phyloP scores from a whole-genome alignment of 331 rosid species.

The Erythrophleum ivorense region DNA sequence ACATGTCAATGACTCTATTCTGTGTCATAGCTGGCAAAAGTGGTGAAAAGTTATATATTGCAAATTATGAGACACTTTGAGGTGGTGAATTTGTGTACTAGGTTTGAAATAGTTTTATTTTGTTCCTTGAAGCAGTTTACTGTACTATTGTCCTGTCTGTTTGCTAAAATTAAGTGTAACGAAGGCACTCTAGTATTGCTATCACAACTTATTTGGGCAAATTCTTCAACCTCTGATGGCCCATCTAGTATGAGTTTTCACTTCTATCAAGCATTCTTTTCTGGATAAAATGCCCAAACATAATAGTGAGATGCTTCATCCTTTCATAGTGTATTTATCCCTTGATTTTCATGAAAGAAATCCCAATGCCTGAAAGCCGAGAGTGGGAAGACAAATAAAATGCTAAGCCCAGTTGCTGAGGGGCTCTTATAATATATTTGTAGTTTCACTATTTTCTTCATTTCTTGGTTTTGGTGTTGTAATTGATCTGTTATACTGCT shows the following conservation, averaged over 20 bases:
- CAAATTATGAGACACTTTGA: not conserved
- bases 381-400: slow-evolving; percentile 29
- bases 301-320: slow-evolving; percentile 27
- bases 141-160: slow-evolving; percentile 15
- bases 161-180: not conserved
- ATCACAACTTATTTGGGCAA: not conserved
- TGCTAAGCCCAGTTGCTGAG: not conserved
- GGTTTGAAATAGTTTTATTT: not conserved
- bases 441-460: not conserved
- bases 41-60: not conserved
- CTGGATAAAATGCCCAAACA: slow-evolving; percentile 21
- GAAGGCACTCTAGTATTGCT: not conserved
- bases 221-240: not conserved
- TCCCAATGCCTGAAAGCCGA: slow-evolving; percentile 22
- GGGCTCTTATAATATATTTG: not conserved
- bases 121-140: slow-evolving; percentile 9
- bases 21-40: slow-evolving; percentile 22
- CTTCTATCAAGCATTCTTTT: not conserved
- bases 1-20: not conserved
- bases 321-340: slow-evolving; percentile 8
- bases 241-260: not conserved
- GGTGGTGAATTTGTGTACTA: not conserved
- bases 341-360: slow-evolving; percentile 21
- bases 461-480: not conserved
- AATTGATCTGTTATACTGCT: too few relatives aligned